These are phyloP conservation scores for Candida methanosorbosa DNA, from an alignment of 805 yeast genomes.

Conservation along the genomic window DNA sequence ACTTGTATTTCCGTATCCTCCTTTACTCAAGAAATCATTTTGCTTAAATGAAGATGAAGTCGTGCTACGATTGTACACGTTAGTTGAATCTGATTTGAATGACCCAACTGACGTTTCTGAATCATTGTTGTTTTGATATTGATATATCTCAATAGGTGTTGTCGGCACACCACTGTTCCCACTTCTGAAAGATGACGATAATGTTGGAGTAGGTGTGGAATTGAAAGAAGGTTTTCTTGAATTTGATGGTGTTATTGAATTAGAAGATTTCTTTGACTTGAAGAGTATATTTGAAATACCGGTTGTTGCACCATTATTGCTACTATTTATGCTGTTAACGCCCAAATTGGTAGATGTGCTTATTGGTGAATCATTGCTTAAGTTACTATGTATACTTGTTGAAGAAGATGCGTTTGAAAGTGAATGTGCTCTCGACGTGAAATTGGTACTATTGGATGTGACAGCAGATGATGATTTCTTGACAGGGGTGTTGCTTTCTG, in stretches of 20 bases:
- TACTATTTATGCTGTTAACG: too few relatives aligned
- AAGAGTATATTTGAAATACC: not conserved
- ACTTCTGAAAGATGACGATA: too few relatives aligned
- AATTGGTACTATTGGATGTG: conserved; percentile 5
- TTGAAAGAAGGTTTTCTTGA: not conserved
- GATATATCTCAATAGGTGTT: not conserved
- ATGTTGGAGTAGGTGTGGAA: not conserved
- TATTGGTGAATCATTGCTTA: too few relatives aligned
- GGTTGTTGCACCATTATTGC: too few relatives aligned
- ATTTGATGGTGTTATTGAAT: not conserved
- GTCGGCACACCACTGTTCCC: not conserved
- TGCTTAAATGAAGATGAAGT: not conserved
- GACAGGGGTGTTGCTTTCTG: not conserved
- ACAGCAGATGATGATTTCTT: not conserved
- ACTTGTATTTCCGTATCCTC: too few relatives aligned
- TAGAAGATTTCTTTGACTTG: conserved; percentile 1
- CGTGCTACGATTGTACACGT: too few relatives aligned
- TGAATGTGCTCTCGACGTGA: conserved; percentile 5
- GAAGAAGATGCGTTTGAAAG: conserved; percentile 2
- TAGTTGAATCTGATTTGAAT: not conserved
- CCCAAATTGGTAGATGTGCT: too few relatives aligned
- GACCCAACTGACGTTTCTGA: conserved; percentile 5
- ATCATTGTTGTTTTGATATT: not conserved
- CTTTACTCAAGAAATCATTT: too few relatives aligned
- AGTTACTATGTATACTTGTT: too few relatives aligned